Evolutionary conservation across 306 rosid species (phyloP).

Genomic region (Purshia tridentata): DNA sequence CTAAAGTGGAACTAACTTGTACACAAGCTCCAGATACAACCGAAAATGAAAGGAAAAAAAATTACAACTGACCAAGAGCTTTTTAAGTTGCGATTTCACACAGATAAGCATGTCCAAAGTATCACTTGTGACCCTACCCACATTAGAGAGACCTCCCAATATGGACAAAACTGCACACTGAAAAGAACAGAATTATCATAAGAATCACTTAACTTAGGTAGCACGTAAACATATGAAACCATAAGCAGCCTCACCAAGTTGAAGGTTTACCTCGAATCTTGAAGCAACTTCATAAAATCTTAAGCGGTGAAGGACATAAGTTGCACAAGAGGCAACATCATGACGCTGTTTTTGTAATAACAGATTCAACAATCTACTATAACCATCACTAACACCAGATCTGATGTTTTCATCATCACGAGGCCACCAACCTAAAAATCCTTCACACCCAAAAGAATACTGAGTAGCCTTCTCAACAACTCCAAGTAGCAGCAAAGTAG

Average conservation of each 20-base stretch:
- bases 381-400: constrained; percentile 76
- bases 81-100: constrained; percentile 66
- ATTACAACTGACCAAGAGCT: constrained; percentile 76
- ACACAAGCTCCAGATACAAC: constrained; percentile 15
- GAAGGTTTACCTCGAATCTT: constrained; percentile 79
- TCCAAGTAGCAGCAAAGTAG: constrained; percentile 72
- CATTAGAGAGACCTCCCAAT: constrained; percentile 60
- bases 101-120: constrained; percentile 67
- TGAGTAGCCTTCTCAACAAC: constrained; percentile 86
- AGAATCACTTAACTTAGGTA: constrained; percentile 25
- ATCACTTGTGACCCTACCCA: constrained; percentile 61
- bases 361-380: constrained; percentile 71
- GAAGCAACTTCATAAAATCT: constrained; percentile 87
- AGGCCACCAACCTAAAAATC: constrained; percentile 98
- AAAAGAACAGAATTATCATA: constrained; percentile 44
- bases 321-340: constrained; percentile 85
- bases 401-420: constrained; percentile 79
- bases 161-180: constrained; percentile 88
- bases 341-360: constrained; percentile 82
- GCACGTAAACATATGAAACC: constrained; percentile 3
- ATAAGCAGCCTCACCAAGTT: constrained; percentile 12
- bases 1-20: constrained; percentile 15
- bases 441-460: constrained; percentile 90
- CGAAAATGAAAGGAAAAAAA: constrained; percentile 33
- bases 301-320: constrained; percentile 78